Conservation (phyloP, 2,329 filamentous ascomycete genomes). For the Mollisiaceae sp. region DNA sequence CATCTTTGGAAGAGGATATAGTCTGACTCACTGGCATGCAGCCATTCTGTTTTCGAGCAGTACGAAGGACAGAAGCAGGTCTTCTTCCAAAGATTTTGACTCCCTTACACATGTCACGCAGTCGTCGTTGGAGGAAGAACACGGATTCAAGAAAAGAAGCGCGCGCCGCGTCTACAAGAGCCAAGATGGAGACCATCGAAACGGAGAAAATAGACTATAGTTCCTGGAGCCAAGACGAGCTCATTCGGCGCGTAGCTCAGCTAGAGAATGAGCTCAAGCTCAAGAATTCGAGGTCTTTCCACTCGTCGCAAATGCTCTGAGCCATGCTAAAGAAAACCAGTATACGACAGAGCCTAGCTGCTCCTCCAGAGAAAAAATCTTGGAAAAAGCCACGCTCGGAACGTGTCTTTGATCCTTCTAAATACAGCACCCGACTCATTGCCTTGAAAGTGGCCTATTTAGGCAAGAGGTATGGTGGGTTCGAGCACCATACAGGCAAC, state of each 20-base stretch:
- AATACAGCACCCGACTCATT: constrained; percentile 82
- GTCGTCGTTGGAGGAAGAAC: constrained; percentile 28
- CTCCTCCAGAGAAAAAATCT: constrained; percentile 47
- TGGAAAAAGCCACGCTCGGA: constrained; percentile 39
- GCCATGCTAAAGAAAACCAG: background rate
- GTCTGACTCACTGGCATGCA: constrained; percentile 22
- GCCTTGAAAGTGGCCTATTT: constrained; percentile 94
- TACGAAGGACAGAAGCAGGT: constrained; percentile 21
- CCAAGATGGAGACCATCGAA: constrained; percentile 27
- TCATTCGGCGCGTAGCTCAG: constrained; percentile 69
- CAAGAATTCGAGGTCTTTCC: constrained; percentile 46
- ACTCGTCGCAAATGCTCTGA: background rate
- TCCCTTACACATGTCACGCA: constrained; percentile 26
- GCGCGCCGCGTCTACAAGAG: constrained; percentile 22
- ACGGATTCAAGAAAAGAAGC: constrained; percentile 20
- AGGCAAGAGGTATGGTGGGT: constrained; percentile 89
- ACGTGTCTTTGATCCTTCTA: constrained; percentile 69
- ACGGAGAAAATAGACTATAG: constrained; percentile 56
- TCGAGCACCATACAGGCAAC: constrained; percentile 81
- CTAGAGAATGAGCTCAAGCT: constrained; percentile 69
- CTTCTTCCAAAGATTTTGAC: constrained; percentile 8
- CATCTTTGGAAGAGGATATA: background rate
- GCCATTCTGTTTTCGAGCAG: constrained; percentile 11
- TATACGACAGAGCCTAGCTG: background rate
- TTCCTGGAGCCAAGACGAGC: constrained; percentile 69